These are phyloP conservation scores for Trichomonascaceae sp. DNA, from an alignment of 1,139 yeast genomes.

Conservation along the genomic window DNA sequence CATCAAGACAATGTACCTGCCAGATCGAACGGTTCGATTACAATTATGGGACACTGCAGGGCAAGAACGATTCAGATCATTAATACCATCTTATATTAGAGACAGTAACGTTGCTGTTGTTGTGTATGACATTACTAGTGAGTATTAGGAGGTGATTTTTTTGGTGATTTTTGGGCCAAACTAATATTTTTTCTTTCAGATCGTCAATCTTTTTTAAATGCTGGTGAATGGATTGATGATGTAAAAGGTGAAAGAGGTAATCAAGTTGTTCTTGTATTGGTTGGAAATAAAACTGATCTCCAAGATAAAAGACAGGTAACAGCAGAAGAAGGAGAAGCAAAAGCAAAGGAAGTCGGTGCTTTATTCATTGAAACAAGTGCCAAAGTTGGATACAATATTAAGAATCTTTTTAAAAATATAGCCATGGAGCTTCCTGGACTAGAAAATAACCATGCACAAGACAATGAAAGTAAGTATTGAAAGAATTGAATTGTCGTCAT, in stretches of 20 bases:
- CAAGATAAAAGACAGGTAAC: slow-evolving; percentile 66
- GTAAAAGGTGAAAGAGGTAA: slow-evolving; percentile 71
- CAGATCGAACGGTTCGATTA: slow-evolving; percentile 63
- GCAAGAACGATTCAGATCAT: slow-evolving; percentile 90
- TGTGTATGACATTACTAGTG: slow-evolving; percentile 87
- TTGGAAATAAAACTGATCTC: slow-evolving; percentile 77
- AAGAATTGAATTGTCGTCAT: neutral
- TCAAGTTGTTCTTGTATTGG: slow-evolving; percentile 63
- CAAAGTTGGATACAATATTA: slow-evolving; percentile 90
- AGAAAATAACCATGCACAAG: slow-evolving; percentile 37
- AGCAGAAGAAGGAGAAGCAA: slow-evolving; percentile 69
- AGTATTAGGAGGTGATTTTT: slow-evolving; percentile 20
- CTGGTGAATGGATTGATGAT: slow-evolving; percentile 78
- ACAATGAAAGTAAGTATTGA: slow-evolving; percentile 27
- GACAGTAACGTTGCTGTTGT: slow-evolving; percentile 97
- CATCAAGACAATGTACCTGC: slow-evolving; percentile 57
- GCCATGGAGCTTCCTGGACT: slow-evolving; percentile 90
- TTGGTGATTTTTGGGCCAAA: neutral
- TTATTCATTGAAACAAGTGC: slow-evolving; percentile 90
- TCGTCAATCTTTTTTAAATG: slow-evolving; percentile 65
- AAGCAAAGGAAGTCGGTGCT: slow-evolving; percentile 73
- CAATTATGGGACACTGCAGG: slow-evolving; percentile 99
- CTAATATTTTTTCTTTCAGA: slow-evolving; percentile 20
- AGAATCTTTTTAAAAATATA: slow-evolving; percentile 78
- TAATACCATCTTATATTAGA: slow-evolving; percentile 90